These are phyloP conservation scores for Botrytis pseudocinerea DNA, from an alignment of 2,329 filamentous ascomycete genomes.

Conservation along the genomic window DNA sequence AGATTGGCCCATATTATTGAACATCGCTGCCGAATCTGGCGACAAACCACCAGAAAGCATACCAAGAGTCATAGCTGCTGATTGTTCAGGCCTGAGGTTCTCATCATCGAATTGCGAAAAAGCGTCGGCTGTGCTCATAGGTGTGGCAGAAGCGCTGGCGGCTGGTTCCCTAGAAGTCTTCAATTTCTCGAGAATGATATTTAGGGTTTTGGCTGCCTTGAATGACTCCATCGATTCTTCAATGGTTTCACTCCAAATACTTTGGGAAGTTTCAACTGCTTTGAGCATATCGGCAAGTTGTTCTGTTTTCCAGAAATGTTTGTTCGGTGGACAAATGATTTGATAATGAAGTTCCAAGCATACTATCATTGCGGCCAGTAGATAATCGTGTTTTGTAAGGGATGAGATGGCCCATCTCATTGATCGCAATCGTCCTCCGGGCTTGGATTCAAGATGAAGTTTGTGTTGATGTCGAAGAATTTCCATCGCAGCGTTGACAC, in stretches of 20 bases:
- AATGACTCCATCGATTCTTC: conserved; percentile 85
- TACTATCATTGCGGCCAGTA: conserved; percentile 82
- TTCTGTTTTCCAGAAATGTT: conserved; percentile 56
- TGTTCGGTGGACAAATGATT: conserved; percentile 48
- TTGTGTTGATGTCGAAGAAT: conserved; percentile 76
- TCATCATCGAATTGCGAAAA: conserved; percentile 43
- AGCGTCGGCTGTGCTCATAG: conserved; percentile 33
- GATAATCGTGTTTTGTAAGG: conserved; percentile 75
- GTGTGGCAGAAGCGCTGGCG: conserved; percentile 16
- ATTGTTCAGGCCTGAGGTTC: conserved; percentile 62
- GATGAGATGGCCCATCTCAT: conserved; percentile 79
- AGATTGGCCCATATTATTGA: conserved; percentile 42
- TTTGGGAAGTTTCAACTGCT: conserved; percentile 68
- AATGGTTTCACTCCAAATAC: conserved; percentile 78
- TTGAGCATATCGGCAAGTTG: conserved; percentile 74
- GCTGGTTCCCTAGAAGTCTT: conserved; percentile 48
- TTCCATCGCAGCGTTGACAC: conserved; percentile 83
- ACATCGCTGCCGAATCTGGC: conserved; percentile 45
- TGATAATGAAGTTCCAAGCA: conserved; percentile 79
- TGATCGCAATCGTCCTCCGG: conserved; percentile 68
- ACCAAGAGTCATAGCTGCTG: conserved; percentile 69
- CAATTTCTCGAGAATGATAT: conserved; percentile 81
- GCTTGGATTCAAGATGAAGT: conserved; percentile 72
- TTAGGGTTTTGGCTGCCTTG: conserved; percentile 80
- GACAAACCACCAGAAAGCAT: conserved; percentile 63